A percentile compares a stretch with the other conserved stretches of the same genome.
Evolutionary conservation across 1,139 yeast species (phyloP).

Genomic region (Geotrichum macrosporum): DNA sequence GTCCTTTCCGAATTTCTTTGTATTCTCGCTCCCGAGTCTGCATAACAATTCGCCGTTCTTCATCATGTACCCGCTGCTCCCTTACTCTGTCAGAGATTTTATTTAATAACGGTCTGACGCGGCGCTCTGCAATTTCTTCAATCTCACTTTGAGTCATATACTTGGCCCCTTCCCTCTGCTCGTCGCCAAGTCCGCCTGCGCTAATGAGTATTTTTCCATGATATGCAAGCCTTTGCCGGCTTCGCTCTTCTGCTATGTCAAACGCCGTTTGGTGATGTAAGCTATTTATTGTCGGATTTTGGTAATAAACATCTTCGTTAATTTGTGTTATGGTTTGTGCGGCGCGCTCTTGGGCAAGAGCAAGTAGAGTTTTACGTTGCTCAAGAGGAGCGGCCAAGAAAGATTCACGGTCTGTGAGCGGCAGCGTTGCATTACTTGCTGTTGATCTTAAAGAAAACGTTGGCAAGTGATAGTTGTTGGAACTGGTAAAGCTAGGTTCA

Average conservation of each 20-base stretch:
- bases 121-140: constrained; percentile 71
- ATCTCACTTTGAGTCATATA: constrained; percentile 66
- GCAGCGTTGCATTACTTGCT: constrained; percentile 1
- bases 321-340: constrained; percentile 35
- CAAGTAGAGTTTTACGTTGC: constrained; percentile 31
- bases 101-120: constrained; percentile 76
- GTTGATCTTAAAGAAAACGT: constrained; percentile 9
- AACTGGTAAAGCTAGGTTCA: constrained; percentile 9
- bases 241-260: constrained; percentile 61
- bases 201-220: constrained; percentile 71
- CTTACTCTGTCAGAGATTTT: constrained; percentile 69
- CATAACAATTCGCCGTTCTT: constrained; percentile 49
- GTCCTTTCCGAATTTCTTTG: constrained; percentile 29
- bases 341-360: constrained; percentile 40
- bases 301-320: constrained; percentile 41
- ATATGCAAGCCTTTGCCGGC: constrained; percentile 51
- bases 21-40: constrained; percentile 44
- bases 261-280: constrained; percentile 39
- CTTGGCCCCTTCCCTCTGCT: background rate
- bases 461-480: constrained; percentile 25
- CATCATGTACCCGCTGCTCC: constrained; percentile 66
- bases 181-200: constrained; percentile 60
- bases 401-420: constrained; percentile 33
- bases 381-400: constrained; percentile 40
- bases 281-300: constrained; percentile 35